phyloP scores from a whole-genome alignment of 1,284 basidiomycete genomes.

The Leccinum pachyderme region DNA sequence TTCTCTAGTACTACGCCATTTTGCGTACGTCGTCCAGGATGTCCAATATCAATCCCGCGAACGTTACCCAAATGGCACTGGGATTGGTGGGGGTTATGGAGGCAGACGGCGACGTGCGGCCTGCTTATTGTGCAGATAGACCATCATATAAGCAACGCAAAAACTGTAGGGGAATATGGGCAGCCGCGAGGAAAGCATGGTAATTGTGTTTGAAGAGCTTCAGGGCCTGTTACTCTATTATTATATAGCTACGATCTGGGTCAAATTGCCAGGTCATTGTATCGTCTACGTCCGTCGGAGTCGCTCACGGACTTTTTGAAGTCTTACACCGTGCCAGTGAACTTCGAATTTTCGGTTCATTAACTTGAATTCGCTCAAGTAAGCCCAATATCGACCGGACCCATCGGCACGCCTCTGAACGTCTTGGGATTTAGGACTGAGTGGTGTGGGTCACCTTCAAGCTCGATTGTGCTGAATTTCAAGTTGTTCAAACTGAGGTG shows the following conservation, averaged over 20 bases:
- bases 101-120: constrained; percentile 12
- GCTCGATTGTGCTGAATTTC: too few species aligned
- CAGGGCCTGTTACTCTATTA: not conserved
- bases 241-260: not conserved
- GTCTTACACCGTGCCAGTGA: too few species aligned
- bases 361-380: too few species aligned
- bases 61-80: constrained; percentile 24
- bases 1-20: constrained; percentile 15
- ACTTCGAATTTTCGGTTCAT: too few species aligned
- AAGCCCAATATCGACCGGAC: too few species aligned
- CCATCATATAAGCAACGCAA: constrained; percentile 6
- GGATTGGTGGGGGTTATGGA: constrained; percentile 21
- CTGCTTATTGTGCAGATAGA: constrained; percentile 12
- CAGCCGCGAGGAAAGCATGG: constrained; percentile 4
- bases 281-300: too few species aligned
- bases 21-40: constrained; percentile 25
- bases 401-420: too few species aligned
- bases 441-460: too few species aligned
- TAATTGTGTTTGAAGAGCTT: not conserved
- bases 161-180: not conserved
- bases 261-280: not conserved
- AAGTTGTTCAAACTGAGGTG: too few species aligned
- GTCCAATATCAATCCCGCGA: constrained; percentile 9
- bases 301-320: too few species aligned
- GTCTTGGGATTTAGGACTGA: too few species aligned